These are phyloP conservation scores for Kwoniella dejecticola DNA, from an alignment of 768 basidiomycete genomes.

Conservation along the genomic window DNA sequence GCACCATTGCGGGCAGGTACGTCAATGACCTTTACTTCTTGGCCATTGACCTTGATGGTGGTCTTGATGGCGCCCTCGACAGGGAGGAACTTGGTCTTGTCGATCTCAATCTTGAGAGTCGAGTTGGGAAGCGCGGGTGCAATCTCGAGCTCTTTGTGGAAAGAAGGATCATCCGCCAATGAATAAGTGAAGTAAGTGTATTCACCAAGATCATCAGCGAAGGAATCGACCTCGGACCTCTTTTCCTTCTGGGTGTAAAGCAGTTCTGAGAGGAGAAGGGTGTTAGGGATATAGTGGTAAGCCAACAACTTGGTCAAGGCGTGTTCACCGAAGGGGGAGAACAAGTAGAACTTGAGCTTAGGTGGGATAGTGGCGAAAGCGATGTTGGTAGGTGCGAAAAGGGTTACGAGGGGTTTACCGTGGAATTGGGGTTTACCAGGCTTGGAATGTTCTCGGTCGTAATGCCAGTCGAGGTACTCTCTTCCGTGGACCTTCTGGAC, in stretches of 20 bases:
- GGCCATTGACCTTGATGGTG: conserved; percentile 52
- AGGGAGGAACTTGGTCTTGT: conserved; percentile 58
- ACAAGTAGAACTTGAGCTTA: conserved; percentile 63
- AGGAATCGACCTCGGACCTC: conserved; percentile 23
- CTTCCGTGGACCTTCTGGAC: conserved; percentile 62
- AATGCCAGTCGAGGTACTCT: conserved; percentile 55
- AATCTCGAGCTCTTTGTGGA: conserved; percentile 50
- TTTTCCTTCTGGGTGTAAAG: conserved; percentile 39
- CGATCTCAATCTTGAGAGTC: conserved; percentile 59
- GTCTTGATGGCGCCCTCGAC: conserved; percentile 53
- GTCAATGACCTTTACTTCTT: conserved; percentile 58
- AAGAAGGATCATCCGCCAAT: conserved; percentile 43
- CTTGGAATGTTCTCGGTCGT: conserved; percentile 40
- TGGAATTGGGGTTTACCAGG: conserved; percentile 48
- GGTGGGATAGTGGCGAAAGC: conserved; percentile 59
- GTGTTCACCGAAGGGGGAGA: conserved; percentile 64
- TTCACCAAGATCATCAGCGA: conserved; percentile 12
- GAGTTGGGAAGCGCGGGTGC: conserved; percentile 44
- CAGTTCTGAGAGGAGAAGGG: conserved; percentile 59
- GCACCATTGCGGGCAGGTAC: conserved; percentile 65
- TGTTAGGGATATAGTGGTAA: conserved; percentile 65
- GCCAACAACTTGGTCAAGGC: conserved; percentile 63
- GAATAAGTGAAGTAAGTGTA: conserved; percentile 22
- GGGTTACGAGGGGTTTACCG: conserved; percentile 49
- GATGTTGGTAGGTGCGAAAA: conserved; percentile 54